Percentiles rank a stretch among this genome's conserved stretches.
Evolutionary conservation across 2,329 filamentous ascomycete species (phyloP).

Genomic region (Alternaria solani): DNA sequence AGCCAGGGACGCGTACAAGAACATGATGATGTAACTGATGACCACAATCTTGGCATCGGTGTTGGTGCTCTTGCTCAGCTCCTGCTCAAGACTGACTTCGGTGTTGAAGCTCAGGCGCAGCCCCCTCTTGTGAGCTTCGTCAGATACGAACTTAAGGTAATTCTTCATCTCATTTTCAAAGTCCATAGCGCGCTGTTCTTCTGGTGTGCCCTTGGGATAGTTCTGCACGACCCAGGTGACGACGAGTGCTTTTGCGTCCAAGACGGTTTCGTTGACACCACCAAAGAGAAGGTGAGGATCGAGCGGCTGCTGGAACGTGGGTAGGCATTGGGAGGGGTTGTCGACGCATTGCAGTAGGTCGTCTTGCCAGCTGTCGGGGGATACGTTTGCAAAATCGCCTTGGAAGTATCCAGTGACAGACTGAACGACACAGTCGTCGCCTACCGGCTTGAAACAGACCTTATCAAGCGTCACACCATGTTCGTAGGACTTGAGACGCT

Average conservation of each 20-base stretch:
- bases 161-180: constrained; percentile 85
- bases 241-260: constrained; percentile 80
- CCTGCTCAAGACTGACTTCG: constrained; percentile 92
- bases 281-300: constrained; percentile 87
- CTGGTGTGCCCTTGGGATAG: constrained; percentile 74
- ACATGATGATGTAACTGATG: constrained; percentile 99
- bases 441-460: constrained; percentile 93
- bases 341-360: constrained; percentile 76
- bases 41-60: constrained; percentile 97
- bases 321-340: constrained; percentile 81
- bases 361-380: constrained; percentile 73
- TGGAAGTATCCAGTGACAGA: constrained; percentile 91
- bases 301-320: constrained; percentile 87
- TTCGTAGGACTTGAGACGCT: constrained; percentile 72
- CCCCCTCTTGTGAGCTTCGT: constrained; percentile 78
- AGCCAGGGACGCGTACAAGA: constrained; percentile 92
- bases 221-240: constrained; percentile 97
- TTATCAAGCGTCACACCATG: constrained; percentile 77
- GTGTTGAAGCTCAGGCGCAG: constrained; percentile 93
- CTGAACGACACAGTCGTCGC: constrained; percentile 88
- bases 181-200: constrained; percentile 79
- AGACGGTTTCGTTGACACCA: constrained; percentile 72
- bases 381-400: constrained; percentile 68
- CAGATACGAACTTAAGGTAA: constrained; percentile 77
- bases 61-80: constrained; percentile 97